Evolutionary conservation across 2,329 filamentous ascomycete species (phyloP).

Genomic region (Fusarium chlamydosporum): DNA sequence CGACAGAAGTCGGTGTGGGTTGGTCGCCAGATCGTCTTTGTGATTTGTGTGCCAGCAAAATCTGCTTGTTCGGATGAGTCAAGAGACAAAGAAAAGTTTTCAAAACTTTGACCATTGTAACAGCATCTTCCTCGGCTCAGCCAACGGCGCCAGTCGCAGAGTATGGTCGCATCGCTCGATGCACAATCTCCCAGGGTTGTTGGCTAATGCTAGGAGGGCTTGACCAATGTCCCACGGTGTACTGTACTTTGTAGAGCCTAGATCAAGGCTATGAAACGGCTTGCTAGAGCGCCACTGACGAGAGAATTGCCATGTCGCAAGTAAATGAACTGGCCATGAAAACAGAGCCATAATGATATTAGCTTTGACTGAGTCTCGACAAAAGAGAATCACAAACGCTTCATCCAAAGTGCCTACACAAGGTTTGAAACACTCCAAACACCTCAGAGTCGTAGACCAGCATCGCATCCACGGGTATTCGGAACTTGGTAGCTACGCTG

Average conservation of each 20-base stretch:
- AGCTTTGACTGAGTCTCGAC: conserved; percentile 13
- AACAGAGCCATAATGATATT: conserved; percentile 6
- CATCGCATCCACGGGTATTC: not conserved
- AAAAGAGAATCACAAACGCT: conserved; percentile 9
- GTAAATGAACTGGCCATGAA: conserved; percentile 16
- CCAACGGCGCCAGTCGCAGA: conserved; percentile 16
- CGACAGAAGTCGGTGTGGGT: conserved; percentile 34
- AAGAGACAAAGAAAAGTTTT: conserved; percentile 12
- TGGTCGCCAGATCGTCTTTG: conserved; percentile 15
- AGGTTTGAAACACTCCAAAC: conserved; percentile 11
- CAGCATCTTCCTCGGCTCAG: conserved; percentile 6
- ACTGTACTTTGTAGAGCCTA: too few relatives aligned
- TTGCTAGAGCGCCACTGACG: conserved; percentile 30
- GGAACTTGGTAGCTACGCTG: conserved; percentile 15
- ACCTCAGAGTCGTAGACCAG: conserved; percentile 17
- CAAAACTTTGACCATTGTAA: conserved; percentile 7
- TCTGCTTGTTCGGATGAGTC: conserved; percentile 14
- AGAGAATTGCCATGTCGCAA: conserved; percentile 34
- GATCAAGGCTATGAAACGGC: conserved; percentile 48
- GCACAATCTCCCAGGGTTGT: conserved; percentile 46
- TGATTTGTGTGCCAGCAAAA: conserved; percentile 21
- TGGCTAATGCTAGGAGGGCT: conserved; percentile 32
- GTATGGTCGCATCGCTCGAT: conserved; percentile 34
- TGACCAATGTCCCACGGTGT: conserved; percentile 39
- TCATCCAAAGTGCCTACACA: conserved; percentile 28